Evolutionary conservation across 1,284 basidiomycete genomes (phyloP), one percentile per base, ranked within the genome.

Genomic region (Termitomyces sp.): DNA sequence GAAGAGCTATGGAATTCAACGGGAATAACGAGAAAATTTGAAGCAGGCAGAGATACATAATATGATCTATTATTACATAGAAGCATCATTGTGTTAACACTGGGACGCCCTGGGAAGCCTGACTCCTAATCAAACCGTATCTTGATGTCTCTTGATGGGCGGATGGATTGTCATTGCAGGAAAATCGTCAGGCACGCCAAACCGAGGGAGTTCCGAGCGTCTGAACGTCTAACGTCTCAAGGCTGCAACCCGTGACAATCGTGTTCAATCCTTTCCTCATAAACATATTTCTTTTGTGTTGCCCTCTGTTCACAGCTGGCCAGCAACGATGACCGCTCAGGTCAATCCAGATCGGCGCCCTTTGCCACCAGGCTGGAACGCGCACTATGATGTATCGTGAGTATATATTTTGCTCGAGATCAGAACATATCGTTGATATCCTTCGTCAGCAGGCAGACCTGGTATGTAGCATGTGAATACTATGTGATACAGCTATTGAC

Each of bases 361-460:
- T 17, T 61, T 70, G 36, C 68, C 68, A 40, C 47, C 54, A 38
- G 66, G 67, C 7, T 68, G 67, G 67, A 61, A 61, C 48, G 63
- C 67, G 46, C 66, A 68, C 28, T 67, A 66, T 44, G 66, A 70
- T 61, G 57, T 64, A 40, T 57, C 60, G 68, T 70, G 60, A 56
- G 68, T 48, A 38, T 34, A n/a, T 38, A 24, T 17, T 40, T 38
- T 30, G 17, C 38, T 21, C 15, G 10, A 40, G 9, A 43, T 26
- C 15, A 34, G 34, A 24, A 19, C 34, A 41, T 12, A 31, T 42
- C n/a, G 5, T 43, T 34, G 19, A 43, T 10, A 33, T 52, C 21
- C 40, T 17, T 30, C n/a, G 15, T 7, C 43, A 59, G 55, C 40
- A 46, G 30, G 30, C 10, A 24, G 13, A 61, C 52, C 1, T 61